Conservation (phyloP, 768 basidiomycete species). For the Collybiopsis luxurians region DNA sequence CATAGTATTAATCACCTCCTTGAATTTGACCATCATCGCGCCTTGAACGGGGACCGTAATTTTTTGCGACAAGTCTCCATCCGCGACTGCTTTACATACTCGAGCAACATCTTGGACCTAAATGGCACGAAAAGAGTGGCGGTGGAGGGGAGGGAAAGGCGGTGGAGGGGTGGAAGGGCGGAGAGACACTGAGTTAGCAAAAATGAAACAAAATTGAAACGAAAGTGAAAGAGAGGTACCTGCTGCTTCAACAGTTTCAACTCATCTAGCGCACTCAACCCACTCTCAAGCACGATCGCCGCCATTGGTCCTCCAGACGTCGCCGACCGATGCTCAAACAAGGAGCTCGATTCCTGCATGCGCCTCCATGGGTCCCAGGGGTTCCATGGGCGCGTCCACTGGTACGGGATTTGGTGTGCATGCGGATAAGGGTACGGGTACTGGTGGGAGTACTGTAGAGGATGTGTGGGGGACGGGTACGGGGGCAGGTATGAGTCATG, state of each 20-base stretch:
- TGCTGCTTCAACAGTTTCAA: slow-evolving; percentile 69
- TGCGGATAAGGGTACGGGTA: too few species aligned
- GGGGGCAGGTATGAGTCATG: too few species aligned
- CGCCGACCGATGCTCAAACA: slow-evolving; percentile 33
- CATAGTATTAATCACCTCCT: slow-evolving; percentile 67
- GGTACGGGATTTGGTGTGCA: too few species aligned
- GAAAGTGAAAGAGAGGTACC: slow-evolving; percentile 11
- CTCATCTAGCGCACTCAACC: slow-evolving; percentile 70
- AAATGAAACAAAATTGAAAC: too few species aligned
- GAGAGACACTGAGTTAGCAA: too few species aligned
- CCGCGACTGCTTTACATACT: slow-evolving; percentile 70
- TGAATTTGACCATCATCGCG: slow-evolving; percentile 68
- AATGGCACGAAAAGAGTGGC: too few species aligned
- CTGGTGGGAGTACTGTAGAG: too few species aligned
- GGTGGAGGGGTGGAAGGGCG: too few species aligned
- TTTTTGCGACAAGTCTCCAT: slow-evolving; percentile 66
- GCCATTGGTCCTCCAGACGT: slow-evolving; percentile 54
- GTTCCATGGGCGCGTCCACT: neutral
- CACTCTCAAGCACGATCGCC: slow-evolving; percentile 53
- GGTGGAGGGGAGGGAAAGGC: too few species aligned
- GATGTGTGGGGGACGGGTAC: too few species aligned
- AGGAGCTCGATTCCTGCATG: slow-evolving; percentile 4
- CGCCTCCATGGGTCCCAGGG: neutral
- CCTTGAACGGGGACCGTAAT: slow-evolving; percentile 70
- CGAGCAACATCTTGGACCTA: slow-evolving; percentile 66